Conservation (phyloP, 768 basidiomycete genomes). For the Naganishia antarctica region DNA sequence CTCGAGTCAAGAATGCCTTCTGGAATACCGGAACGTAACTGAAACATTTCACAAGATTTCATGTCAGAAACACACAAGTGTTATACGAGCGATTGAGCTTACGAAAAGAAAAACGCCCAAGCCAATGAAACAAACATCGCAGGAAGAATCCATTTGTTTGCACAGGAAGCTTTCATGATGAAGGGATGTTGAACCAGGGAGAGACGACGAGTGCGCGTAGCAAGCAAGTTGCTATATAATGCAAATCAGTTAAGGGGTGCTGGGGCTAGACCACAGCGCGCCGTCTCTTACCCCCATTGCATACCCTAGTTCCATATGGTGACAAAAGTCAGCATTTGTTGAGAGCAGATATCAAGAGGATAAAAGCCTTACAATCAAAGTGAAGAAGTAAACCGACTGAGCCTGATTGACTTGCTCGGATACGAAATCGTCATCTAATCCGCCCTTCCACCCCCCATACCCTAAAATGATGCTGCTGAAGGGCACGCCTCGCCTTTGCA, state of each 20-base stretch:
- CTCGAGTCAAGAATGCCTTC: slow-evolving; percentile 55
- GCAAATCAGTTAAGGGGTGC: too few relatives aligned
- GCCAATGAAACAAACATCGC: slow-evolving; percentile 53
- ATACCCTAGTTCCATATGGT: too few relatives aligned
- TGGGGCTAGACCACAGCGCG: too few relatives aligned
- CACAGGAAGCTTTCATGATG: slow-evolving; percentile 27
- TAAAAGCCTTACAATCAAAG: slow-evolving; percentile 48
- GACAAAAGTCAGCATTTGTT: background rate
- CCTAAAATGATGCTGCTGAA: slow-evolving; percentile 31
- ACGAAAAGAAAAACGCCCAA: slow-evolving; percentile 52
- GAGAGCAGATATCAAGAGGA: background rate
- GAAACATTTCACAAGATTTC: background rate
- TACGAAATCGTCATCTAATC: slow-evolving; percentile 33
- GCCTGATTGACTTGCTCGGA: slow-evolving; percentile 51
- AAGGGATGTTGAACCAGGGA: slow-evolving; percentile 59
- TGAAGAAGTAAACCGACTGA: slow-evolving; percentile 54
- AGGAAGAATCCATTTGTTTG: slow-evolving; percentile 54
- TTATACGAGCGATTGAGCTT: background rate
- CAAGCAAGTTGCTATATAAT: slow-evolving; percentile 52
- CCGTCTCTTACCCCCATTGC: slow-evolving; percentile 54
- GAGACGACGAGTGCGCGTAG: slow-evolving; percentile 57
- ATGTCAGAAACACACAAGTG: background rate
- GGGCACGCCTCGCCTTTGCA: slow-evolving; percentile 51
- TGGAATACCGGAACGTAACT: slow-evolving; percentile 53
- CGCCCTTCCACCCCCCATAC: slow-evolving; percentile 15